phyloP scores from a whole-genome alignment of 2,329 filamentous ascomycete genomes.

The Fusarium algeriense region DNA sequence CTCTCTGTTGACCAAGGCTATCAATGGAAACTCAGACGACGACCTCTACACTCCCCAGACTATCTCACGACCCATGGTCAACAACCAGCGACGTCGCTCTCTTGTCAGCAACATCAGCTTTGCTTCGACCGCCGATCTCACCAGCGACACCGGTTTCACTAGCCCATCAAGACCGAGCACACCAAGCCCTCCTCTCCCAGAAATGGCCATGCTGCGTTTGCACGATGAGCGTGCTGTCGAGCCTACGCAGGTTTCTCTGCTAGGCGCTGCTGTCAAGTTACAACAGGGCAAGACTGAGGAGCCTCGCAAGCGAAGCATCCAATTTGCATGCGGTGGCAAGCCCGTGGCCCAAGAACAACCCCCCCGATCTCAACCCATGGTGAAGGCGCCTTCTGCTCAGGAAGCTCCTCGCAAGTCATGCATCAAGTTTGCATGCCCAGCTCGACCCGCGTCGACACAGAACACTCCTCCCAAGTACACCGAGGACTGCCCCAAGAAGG shows the following conservation, averaged over 20 bases:
- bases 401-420: constrained; percentile 66
- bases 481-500: constrained; percentile 8
- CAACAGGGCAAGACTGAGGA: constrained; percentile 57
- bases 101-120: constrained; percentile 84
- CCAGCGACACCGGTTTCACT: constrained; percentile 92
- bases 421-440: constrained; percentile 82
- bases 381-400: constrained; percentile 51
- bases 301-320: constrained; percentile 86
- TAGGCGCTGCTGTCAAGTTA: constrained; percentile 41
- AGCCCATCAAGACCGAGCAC: constrained; percentile 90
- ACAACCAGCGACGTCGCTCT: constrained; percentile 67
- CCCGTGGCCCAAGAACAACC: constrained; percentile 61
- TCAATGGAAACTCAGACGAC: constrained; percentile 76
- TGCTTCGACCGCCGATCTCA: constrained; percentile 88
- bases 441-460: constrained; percentile 61
- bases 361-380: constrained; percentile 51
- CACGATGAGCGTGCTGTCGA: constrained; percentile 49
- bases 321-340: constrained; percentile 84
- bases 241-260: constrained; percentile 44
- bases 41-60: constrained; percentile 57
- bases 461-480: constrained; percentile 52
- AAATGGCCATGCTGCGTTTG: constrained; percentile 62
- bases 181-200: constrained; percentile 85
- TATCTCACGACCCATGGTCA: constrained; percentile 45
- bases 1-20: constrained; percentile 88